Evolutionary conservation across 805 yeast species (phyloP), one percentile per base, ranked within the genome.

Genomic region (Pichia phayaonensis): DNA sequence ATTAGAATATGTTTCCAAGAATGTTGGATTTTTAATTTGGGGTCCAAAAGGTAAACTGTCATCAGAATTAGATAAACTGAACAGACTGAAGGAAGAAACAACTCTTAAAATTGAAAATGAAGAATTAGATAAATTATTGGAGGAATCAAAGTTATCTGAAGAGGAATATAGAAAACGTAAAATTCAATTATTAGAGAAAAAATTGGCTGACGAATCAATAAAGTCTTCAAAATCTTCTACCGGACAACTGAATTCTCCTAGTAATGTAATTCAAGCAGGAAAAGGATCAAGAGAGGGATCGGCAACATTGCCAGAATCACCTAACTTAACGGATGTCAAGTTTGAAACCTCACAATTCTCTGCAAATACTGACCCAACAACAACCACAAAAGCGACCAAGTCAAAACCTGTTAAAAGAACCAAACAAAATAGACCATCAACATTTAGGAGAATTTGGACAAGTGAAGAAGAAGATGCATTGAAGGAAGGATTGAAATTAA

Each of bases 381-480:
- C 11, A 5, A 7, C 24, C 15, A 11, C 36, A n/a, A 20, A 22
- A 18, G 18, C 22, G 13, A 4, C 42, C 11, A 48, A 48, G 20
- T 7, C 43, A 8, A 48, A 45, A 15, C 56, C 36, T 44, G 48
- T 20, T 23, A 56, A 49, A 41, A 53, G 53, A 26, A 49, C 48
- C 22, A 58, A 58, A 42, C 65, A 61, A 22, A 60, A 57, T 47
- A 58, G 66, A 53, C 62, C 67, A 5, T 48, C 62, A 8, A 57
- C 70, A 5, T 60, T 73, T 45, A 70, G 96, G 54, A 70, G 94
- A 47, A 78, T 85, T 4, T 94, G 99, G 99, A 80, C 95, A 0
- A 72, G 80, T 52, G 90, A 83, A 38, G 99, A 94, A 65, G 98
- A 94, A 61, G 80, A 77, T 34, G 94, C 97, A 0, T 72, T 94